A percentile compares a stretch with the other conserved stretches of the same genome.
Evolutionary conservation across 805 yeast genomes (phyloP).

Genomic region (Saccharomyces jurei): DNA sequence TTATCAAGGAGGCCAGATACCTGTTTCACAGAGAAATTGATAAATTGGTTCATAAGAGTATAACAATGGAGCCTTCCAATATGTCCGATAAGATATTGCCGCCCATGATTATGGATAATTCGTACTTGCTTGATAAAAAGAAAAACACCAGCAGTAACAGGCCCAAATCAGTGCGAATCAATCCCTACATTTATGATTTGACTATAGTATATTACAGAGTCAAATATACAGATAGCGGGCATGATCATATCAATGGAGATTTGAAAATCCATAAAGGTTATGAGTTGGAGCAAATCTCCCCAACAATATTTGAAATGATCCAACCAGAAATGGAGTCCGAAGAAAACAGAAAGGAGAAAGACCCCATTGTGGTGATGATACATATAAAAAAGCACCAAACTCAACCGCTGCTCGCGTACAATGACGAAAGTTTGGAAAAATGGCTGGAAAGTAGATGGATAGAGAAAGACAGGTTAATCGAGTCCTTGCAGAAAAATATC

Average conservation of each 20-base stretch:
- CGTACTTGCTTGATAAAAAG: not conserved
- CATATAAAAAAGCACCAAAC: slow-evolving; percentile 40
- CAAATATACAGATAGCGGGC: slow-evolving; percentile 10
- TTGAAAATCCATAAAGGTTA: slow-evolving; percentile 15
- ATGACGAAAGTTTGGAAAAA: slow-evolving; percentile 50
- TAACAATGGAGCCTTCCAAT: not conserved
- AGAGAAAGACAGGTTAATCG: slow-evolving; percentile 51
- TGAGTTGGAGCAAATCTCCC: slow-evolving; percentile 27
- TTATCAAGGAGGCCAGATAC: slow-evolving; percentile 50
- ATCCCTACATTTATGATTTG: slow-evolving; percentile 25
- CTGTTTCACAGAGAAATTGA: slow-evolving; percentile 30
- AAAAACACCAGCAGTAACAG: not conserved
- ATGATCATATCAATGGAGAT: slow-evolving; percentile 19
- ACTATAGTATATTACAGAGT: slow-evolving; percentile 35
- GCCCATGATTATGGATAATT: not conserved
- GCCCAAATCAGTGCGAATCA: slow-evolving; percentile 1
- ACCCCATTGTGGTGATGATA: slow-evolving; percentile 35
- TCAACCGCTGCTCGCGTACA: slow-evolving; percentile 42
- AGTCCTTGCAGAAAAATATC: slow-evolving; percentile 32
- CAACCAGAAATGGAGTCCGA: slow-evolving; percentile 6
- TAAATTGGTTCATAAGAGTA: slow-evolving; percentile 3
- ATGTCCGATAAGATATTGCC: not conserved
- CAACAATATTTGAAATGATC: slow-evolving; percentile 26
- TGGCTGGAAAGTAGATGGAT: slow-evolving; percentile 75
- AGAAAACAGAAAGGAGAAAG: not conserved